Evolutionary conservation across 805 yeast species (phyloP).

Genomic region (Zygosaccharomyces pseudorouxii): DNA sequence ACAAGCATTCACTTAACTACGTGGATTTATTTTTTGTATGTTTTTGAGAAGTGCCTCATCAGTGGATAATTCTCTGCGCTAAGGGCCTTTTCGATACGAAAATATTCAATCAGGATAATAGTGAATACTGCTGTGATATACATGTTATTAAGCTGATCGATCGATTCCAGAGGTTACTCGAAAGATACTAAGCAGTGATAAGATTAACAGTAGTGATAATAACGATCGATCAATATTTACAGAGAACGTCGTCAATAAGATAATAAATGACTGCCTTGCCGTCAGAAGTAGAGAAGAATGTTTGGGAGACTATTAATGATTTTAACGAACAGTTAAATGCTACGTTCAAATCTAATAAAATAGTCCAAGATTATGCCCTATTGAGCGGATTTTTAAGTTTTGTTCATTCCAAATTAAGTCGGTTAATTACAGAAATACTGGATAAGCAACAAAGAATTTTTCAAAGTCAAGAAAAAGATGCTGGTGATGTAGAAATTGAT

Average conservation of each 20-base stretch:
- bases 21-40: conserved; percentile 5
- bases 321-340: conserved; percentile 23
- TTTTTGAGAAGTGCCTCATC: conserved; percentile 5
- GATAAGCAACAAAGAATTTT: conserved; percentile 7
- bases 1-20: conserved; percentile 1
- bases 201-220: neutral
- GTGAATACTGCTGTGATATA: conserved; percentile 2
- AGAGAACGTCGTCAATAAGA: neutral
- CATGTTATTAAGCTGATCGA: neutral
- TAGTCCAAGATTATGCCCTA: conserved; percentile 29
- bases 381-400: conserved; percentile 28
- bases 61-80: conserved; percentile 4
- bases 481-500: conserved; percentile 9
- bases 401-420: conserved; percentile 28
- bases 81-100: conserved; percentile 1
- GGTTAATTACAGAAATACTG: conserved; percentile 14
- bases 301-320: conserved; percentile 17
- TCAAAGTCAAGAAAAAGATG: conserved; percentile 2
- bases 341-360: conserved; percentile 24
- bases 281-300: conserved; percentile 16
- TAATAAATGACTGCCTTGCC: conserved; percentile 14
- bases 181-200: conserved; percentile 1
- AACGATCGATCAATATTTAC: neutral
- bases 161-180: neutral
- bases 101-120: conserved; percentile 1